Percentiles rank a stretch among this genome's conserved stretches.
Evolutionary conservation across 2,329 filamentous ascomycete species (phyloP).

Genomic region (Periconia digitata): DNA sequence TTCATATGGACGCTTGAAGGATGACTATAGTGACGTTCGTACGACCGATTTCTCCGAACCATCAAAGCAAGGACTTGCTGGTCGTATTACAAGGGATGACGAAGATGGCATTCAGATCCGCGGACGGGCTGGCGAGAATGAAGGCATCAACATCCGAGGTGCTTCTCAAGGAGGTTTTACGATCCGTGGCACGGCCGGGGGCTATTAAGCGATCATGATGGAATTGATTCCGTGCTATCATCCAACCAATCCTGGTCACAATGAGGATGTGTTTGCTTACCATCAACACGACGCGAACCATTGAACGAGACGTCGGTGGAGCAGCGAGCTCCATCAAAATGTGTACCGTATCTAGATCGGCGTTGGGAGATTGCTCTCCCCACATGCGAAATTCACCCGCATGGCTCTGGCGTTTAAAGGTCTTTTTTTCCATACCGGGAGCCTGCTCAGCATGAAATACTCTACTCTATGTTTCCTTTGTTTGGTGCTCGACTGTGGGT

Average conservation of each 20-base stretch:
- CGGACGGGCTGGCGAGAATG: constrained; percentile 12
- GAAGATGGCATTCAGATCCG: constrained; percentile 17
- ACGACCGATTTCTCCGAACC: constrained; percentile 30
- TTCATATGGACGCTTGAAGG: constrained; percentile 33
- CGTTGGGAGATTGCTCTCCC: not conserved
- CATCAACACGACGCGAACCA: not conserved
- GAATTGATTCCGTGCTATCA: not conserved
- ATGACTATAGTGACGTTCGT: constrained; percentile 28
- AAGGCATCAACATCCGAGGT: constrained; percentile 39
- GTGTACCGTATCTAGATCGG: not conserved
- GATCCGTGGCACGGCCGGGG: constrained; percentile 38
- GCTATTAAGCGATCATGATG: constrained; percentile 16
- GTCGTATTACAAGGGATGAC: constrained; percentile 25
- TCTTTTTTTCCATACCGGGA: not conserved
- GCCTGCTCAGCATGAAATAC: not conserved
- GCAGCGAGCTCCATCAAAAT: not conserved
- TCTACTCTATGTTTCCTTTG: not conserved
- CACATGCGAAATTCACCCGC: not conserved
- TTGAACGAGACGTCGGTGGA: not conserved
- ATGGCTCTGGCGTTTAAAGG: not conserved
- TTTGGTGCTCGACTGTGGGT: too few species aligned
- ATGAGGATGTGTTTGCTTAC: too few species aligned
- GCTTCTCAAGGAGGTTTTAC: constrained; percentile 24
- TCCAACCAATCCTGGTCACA: too few species aligned
- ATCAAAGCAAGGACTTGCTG: constrained; percentile 19